Percentiles rank a stretch among this genome's conserved stretches.
Evolutionary conservation across 2,329 filamentous ascomycete species (phyloP).

Genomic region (Alternaria triticimaculans): DNA sequence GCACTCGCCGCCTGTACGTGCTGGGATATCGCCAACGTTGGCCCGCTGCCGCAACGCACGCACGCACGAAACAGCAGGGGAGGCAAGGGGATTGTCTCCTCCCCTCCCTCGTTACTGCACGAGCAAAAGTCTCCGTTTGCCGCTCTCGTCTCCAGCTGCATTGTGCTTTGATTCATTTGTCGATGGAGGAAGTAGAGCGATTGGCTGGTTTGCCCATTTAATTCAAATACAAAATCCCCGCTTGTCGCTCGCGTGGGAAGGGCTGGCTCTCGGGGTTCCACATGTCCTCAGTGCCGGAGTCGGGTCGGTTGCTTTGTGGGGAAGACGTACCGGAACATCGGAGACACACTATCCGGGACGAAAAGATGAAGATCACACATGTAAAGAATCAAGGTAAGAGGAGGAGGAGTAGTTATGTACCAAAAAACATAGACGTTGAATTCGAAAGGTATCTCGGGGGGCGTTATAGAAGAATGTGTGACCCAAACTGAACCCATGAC

Average conservation of each 20-base stretch:
- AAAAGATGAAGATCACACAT: neutral
- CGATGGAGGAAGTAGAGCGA: slow-evolving; percentile 5
- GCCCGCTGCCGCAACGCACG: neutral
- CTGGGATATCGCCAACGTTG: neutral
- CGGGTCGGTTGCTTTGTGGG: slow-evolving; percentile 20
- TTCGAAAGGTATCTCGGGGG: slow-evolving; percentile 25
- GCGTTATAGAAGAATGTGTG: slow-evolving; percentile 18
- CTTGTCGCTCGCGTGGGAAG: slow-evolving; percentile 4
- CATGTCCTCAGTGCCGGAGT: slow-evolving; percentile 15
- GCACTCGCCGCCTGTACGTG: neutral
- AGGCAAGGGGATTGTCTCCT: neutral
- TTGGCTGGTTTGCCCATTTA: neutral
- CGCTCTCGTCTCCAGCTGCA: neutral
- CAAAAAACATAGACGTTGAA: slow-evolving; percentile 13
- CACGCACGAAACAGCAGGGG: neutral
- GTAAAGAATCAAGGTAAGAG: neutral
- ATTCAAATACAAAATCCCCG: neutral
- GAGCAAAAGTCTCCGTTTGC: neutral
- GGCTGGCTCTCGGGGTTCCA: neutral
- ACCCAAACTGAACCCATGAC: slow-evolving; percentile 21
- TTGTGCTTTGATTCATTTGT: neutral
- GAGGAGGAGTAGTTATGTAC: neutral
- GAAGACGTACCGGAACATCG: slow-evolving; percentile 6
- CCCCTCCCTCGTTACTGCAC: neutral
- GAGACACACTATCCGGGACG: neutral